Conservation (phyloP, 2,329 filamentous ascomycete genomes). For the Zopfia rhizophila region DNA sequence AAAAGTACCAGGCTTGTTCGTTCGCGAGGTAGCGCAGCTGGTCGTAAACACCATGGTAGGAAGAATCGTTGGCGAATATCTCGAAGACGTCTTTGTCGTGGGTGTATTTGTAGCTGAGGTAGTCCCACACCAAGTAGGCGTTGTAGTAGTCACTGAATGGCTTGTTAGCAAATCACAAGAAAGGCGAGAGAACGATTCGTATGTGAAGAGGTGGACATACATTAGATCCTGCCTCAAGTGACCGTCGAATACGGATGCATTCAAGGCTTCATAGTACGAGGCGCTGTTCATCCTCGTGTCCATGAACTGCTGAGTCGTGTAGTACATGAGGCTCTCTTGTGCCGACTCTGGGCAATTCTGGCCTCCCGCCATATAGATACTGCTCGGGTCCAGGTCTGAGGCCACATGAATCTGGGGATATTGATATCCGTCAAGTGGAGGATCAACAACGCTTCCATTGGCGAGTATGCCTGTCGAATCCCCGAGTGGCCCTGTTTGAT, state of each 20-base stretch:
- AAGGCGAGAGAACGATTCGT: not conserved
- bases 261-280: conserved; percentile 60
- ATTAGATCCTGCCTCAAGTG: conserved; percentile 47
- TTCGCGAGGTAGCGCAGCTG: conserved; percentile 58
- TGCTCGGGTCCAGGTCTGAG: conserved; percentile 59
- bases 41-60: conserved; percentile 33
- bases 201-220: conserved; percentile 26
- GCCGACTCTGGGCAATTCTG: conserved; percentile 55
- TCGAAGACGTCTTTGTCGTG: conserved; percentile 61
- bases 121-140: conserved; percentile 66
- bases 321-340: conserved; percentile 53
- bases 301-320: conserved; percentile 53
- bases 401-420: conserved; percentile 63
- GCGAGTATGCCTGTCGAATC: conserved; percentile 56
- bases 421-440: conserved; percentile 67
- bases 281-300: conserved; percentile 49
- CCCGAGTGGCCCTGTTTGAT: conserved; percentile 26
- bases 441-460: conserved; percentile 59
- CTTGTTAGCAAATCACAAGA: not conserved
- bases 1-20: conserved; percentile 56
- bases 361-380: conserved; percentile 62
- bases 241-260: conserved; percentile 55
- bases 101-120: conserved; percentile 63
- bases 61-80: conserved; percentile 42
- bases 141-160: conserved; percentile 59